Conservation (phyloP, 2,329 filamentous ascomycete genomes). For the Passalora sequoiae region DNA sequence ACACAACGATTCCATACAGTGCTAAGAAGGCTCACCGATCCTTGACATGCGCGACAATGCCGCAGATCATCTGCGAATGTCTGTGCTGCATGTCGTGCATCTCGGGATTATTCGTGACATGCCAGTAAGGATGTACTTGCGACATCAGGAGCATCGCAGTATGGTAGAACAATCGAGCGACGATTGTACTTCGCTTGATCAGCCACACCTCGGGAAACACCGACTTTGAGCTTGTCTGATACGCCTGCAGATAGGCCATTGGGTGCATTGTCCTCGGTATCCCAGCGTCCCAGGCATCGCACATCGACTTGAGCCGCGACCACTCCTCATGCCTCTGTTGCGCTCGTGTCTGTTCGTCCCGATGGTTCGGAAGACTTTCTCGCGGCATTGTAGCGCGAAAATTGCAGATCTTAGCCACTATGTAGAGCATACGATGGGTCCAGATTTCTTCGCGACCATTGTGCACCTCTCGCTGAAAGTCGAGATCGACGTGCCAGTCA, state of each 20-base stretch:
- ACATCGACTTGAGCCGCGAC: slow-evolving; percentile 72
- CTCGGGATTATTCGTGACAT: slow-evolving; percentile 54
- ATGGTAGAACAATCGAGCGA: slow-evolving; percentile 84
- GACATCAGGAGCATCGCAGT: slow-evolving; percentile 76
- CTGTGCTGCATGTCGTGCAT: slow-evolving; percentile 65
- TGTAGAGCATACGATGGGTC: slow-evolving; percentile 84
- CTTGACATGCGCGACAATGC: slow-evolving; percentile 79
- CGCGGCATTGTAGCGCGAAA: slow-evolving; percentile 68
- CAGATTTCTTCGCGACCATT: slow-evolving; percentile 71
- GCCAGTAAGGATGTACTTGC: slow-evolving; percentile 66
- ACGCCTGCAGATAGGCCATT: slow-evolving; percentile 67
- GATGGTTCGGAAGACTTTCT: slow-evolving; percentile 48
- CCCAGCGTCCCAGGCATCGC: slow-evolving; percentile 72
- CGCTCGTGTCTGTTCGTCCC: slow-evolving; percentile 59
- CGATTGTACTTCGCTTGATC: slow-evolving; percentile 72
- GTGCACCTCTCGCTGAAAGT: slow-evolving; percentile 56
- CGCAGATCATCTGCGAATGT: slow-evolving; percentile 81
- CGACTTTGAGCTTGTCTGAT: slow-evolving; percentile 63
- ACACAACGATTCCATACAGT: too few relatives aligned
- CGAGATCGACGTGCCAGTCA: slow-evolving; percentile 80
- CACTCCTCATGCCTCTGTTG: slow-evolving; percentile 69
- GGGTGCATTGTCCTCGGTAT: slow-evolving; percentile 85
- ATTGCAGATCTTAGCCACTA: slow-evolving; percentile 80
- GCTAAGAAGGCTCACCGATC: slow-evolving; percentile 59
- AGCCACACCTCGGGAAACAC: slow-evolving; percentile 86